Base-by-base conservation (phyloP, 139 green algal species). In the Limnomonas spitsbergensis region DNA sequence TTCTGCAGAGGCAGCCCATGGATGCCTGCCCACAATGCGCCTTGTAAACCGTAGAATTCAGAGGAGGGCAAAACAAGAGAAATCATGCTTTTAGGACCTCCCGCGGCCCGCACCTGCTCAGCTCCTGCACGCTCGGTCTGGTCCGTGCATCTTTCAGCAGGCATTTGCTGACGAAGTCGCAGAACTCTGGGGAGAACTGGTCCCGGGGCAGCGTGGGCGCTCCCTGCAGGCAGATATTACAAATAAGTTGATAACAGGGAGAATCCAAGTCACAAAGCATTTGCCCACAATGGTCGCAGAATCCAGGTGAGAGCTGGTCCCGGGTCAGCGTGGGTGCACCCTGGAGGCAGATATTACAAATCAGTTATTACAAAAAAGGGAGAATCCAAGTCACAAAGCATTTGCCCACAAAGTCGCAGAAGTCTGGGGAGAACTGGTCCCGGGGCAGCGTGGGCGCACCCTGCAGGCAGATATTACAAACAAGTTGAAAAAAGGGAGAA, bases 281-380 rank as follows among this genome's bases (percentile, higher is more conserved):
- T 83, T 79, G 72, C 39, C n/a, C 1, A 98, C 80, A 80, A 98
- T 27, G 97, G 81, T 97, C 90, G 31, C 82, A 80, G 27, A 98
- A 89, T 82, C 94, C 91, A 0, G 86, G 79, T 0, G 88, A 93
- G 77, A 96, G 91, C 53, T 85, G 70, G 53, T 75, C 75, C 0
- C 70, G n/a, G 0, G 76, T 53, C 35, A 86, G 77, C 68, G 34
- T 56, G 27, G 86, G 82, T 35, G 81, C 38, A 4, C 78, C 79
- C 83, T 88, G 76, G 29, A 7, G 34, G 35, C 4, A 42, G 26
- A 29, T 32, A n/a, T n/a, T 4, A 6, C 3, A n/a, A 42, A 74
- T 7, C 36, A 6, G 34, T 4, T 35, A 26, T 69, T 69, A 14
- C 56, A 9, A 4, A 69, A 6, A 6, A 69, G 4, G 56, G 26